These are phyloP conservation scores for Mucor mucedo DNA, from an alignment of 371 early-diverging fungal genomes.

Conservation along the genomic window DNA sequence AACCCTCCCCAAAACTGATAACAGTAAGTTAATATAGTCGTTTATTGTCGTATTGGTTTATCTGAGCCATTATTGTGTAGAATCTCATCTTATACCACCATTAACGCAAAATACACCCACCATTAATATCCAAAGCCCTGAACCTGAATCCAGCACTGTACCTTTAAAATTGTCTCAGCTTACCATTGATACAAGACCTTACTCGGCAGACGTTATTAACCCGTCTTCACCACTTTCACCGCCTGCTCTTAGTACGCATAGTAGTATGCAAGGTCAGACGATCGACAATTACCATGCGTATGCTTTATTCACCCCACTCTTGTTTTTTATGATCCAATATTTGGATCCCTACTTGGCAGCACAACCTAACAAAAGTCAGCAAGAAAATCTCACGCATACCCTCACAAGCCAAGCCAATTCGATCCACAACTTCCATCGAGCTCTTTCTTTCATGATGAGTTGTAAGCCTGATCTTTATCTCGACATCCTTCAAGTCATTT, in stretches of 20 bases:
- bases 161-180: conserved; percentile 35
- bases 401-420: conserved; percentile 34
- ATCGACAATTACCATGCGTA: conserved; percentile 27
- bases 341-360: conserved; percentile 47
- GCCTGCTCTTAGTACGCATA: conserved; percentile 19
- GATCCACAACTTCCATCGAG: conserved; percentile 55
- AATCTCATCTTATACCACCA: not conserved
- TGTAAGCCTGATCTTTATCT: conserved; percentile 59
- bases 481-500: conserved; percentile 60
- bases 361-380: conserved; percentile 18
- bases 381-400: conserved; percentile 28
- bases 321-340: conserved; percentile 53
- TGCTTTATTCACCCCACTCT: conserved; percentile 48
- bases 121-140: conserved; percentile 51
- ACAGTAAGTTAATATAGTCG: not conserved
- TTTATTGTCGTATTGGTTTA: not conserved
- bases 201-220: conserved; percentile 10
- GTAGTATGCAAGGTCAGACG: conserved; percentile 14
- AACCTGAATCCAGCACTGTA: conserved; percentile 18
- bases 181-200: conserved; percentile 48
- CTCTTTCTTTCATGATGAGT: conserved; percentile 51
- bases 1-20: not conserved
- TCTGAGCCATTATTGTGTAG: not conserved
- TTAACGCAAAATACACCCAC: conserved; percentile 34
- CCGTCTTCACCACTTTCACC: conserved; percentile 19